These are phyloP conservation scores for Macrophomina phaseolina DNA, from an alignment of 2,329 filamentous ascomycete species.

Conservation along the genomic window DNA sequence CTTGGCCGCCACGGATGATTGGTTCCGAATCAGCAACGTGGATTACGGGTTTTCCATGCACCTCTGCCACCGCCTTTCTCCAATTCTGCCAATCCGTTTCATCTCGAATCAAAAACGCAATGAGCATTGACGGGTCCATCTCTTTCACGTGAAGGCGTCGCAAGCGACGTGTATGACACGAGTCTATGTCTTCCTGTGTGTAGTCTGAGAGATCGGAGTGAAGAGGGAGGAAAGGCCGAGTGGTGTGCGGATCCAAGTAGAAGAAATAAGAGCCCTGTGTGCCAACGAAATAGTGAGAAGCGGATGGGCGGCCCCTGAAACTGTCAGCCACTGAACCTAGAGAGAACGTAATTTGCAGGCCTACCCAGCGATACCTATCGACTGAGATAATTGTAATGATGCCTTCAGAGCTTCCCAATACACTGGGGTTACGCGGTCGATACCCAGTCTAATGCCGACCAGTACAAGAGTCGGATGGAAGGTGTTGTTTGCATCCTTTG, in stretches of 20 bases:
- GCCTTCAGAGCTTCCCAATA: slow-evolving; percentile 94
- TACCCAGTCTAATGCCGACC: slow-evolving; percentile 85
- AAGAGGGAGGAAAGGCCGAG: slow-evolving; percentile 75
- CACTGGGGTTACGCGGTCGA: slow-evolving; percentile 91
- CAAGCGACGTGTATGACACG: slow-evolving; percentile 86
- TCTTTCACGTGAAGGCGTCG: slow-evolving; percentile 83
- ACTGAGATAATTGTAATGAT: slow-evolving; percentile 84
- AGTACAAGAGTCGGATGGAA: slow-evolving; percentile 89
- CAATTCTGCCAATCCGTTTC: slow-evolving; percentile 85
- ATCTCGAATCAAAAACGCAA: slow-evolving; percentile 85
- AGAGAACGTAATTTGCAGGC: slow-evolving; percentile 34
- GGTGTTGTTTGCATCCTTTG: slow-evolving; percentile 66
- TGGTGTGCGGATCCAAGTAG: slow-evolving; percentile 93
- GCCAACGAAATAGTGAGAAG: slow-evolving; percentile 79
- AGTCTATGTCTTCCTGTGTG: slow-evolving; percentile 73
- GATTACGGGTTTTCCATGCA: slow-evolving; percentile 78
- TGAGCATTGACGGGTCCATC: slow-evolving; percentile 98
- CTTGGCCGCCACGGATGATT: slow-evolving; percentile 55
- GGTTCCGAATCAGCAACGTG: slow-evolving; percentile 78
- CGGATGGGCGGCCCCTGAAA: slow-evolving; percentile 83
- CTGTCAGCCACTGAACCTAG: slow-evolving; percentile 12
- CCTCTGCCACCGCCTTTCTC: slow-evolving; percentile 75
- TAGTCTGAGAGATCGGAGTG: slow-evolving; percentile 64
- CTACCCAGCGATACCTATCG: slow-evolving; percentile 94
- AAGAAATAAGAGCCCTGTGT: slow-evolving; percentile 81